phyloP scores from a whole-genome alignment of 2,329 filamentous ascomycete species.

The Aciculosporium take region DNA sequence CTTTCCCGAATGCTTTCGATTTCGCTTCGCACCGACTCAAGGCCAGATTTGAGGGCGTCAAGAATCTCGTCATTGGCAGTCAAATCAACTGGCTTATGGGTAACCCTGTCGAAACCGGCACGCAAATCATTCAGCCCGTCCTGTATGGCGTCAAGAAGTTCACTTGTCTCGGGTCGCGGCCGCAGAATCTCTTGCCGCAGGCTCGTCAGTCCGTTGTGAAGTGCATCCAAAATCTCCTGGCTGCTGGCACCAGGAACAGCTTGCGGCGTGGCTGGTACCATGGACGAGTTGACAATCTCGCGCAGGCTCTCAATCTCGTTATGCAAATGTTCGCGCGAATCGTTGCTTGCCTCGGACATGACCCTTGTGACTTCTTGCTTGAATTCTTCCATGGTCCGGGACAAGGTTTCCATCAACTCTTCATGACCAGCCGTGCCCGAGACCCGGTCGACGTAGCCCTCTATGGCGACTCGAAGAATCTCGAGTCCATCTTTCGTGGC shows the following conservation, averaged over 20 bases:
- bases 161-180: slow-evolving; percentile 57
- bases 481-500: slow-evolving; percentile 80
- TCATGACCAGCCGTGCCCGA: slow-evolving; percentile 57
- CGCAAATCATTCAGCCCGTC: slow-evolving; percentile 72
- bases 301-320: slow-evolving; percentile 72
- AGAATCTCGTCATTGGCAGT: slow-evolving; percentile 82
- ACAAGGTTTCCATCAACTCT: slow-evolving; percentile 59
- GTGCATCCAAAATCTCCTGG: slow-evolving; percentile 55
- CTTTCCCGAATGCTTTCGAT: slow-evolving; percentile 62
- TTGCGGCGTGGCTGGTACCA: slow-evolving; percentile 45
- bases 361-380: slow-evolving; percentile 53
- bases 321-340: slow-evolving; percentile 52
- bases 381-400: slow-evolving; percentile 50
- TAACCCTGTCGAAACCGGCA: slow-evolving; percentile 59
- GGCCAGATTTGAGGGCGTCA: slow-evolving; percentile 70
- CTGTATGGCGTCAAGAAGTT: slow-evolving; percentile 79
- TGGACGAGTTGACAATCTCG: slow-evolving; percentile 57
- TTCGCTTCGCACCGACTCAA: slow-evolving; percentile 61
- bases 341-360: slow-evolving; percentile 32
- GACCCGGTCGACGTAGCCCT: slow-evolving; percentile 62
- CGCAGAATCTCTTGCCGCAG: slow-evolving; percentile 62
- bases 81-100: slow-evolving; percentile 67
- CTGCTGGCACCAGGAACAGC: slow-evolving; percentile 22
- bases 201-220: slow-evolving; percentile 58
- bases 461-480: slow-evolving; percentile 64